Evolutionary conservation across 2,329 filamentous ascomycete genomes (phyloP).

Genomic region (Lecanicillium sp.): DNA sequence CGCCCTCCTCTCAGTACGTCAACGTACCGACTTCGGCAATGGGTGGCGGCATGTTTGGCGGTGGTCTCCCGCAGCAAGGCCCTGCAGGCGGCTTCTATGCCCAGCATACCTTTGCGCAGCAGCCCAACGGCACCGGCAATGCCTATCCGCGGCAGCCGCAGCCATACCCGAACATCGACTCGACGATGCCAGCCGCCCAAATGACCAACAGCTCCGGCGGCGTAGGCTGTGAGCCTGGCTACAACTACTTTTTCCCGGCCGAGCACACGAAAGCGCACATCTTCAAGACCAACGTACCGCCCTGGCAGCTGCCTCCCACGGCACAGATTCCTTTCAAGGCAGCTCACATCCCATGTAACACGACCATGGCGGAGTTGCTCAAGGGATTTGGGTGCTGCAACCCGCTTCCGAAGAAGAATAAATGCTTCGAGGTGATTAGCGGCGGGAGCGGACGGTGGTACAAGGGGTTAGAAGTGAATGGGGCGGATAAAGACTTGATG

Average conservation of each 20-base stretch:
- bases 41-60: conserved; percentile 6
- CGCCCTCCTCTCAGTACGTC: too few species aligned
- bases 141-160: conserved; percentile 30
- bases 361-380: conserved; percentile 48
- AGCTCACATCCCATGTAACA: conserved; percentile 42
- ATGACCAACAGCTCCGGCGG: conserved; percentile 50
- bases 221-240: conserved; percentile 51
- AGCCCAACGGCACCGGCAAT: conserved; percentile 29
- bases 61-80: conserved; percentile 3
- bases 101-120: conserved; percentile 20
- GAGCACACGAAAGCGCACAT: conserved; percentile 53
- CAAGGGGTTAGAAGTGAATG: conserved; percentile 41
- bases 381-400: conserved; percentile 50
- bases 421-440: conserved; percentile 46
- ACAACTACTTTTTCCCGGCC: conserved; percentile 52
- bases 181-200: conserved; percentile 41
- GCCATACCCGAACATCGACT: conserved; percentile 32
- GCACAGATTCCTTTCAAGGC: conserved; percentile 37
- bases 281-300: conserved; percentile 39
- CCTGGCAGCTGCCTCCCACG: conserved; percentile 42
- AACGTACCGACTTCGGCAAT: too few species aligned
- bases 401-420: conserved; percentile 40
- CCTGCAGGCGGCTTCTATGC: conserved; percentile 18
- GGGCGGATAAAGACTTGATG: conserved; percentile 39
- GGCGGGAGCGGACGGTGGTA: conserved; percentile 52